Evolutionary conservation across 495 filamentous ascomycete species (phyloP), one percentile per base, ranked within the genome.

Genomic region (Xylaria nigripes): DNA sequence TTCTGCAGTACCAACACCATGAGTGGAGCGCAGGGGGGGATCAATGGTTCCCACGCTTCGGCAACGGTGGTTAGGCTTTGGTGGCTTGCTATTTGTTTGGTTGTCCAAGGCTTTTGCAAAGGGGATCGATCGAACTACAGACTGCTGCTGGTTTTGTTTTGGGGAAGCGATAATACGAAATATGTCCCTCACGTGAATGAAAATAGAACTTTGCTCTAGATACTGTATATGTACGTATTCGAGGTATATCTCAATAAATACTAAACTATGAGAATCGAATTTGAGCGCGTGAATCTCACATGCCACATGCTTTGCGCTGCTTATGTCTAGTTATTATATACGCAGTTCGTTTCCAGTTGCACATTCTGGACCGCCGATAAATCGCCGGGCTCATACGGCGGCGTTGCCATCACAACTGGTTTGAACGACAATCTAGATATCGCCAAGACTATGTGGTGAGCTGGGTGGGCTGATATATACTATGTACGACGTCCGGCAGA

Each of bases 51-150:
- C 24, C 32, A 54, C 19, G 51, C 30, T 24, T 29, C 45, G 45
- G 51, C 45, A 54, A 45, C 48, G 24, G 51, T 34, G 24, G 45
- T 40, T 54, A 53, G 32, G 51, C 27, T 34, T 54, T 41, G 12
- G 49, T 16, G 36, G 27, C 45, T 54, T 48, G 44, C 40, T 54
- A 47, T 46, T 48, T 48, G 51, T 51, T 34, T 27, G 34, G 21
- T 18, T 12, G 18, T 34, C 23, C 25, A 19, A 30, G 30, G 29
- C 2, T 18, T 13, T 15, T 46, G 12, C 40, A 16, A 27, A 25
- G 51, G 42, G 21, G 32, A 36, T 36, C 32, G 32, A 36, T 36
- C 32, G 25, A 36, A 12, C 6, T 36, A 36, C 15, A 5, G 10
- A 36, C 32, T 6, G 8, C 8, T 36, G 32, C 15, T 36, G 32